Evolutionary conservation across 1,139 yeast genomes (phyloP).

Genomic region (Saccharomyces hybrid): DNA sequence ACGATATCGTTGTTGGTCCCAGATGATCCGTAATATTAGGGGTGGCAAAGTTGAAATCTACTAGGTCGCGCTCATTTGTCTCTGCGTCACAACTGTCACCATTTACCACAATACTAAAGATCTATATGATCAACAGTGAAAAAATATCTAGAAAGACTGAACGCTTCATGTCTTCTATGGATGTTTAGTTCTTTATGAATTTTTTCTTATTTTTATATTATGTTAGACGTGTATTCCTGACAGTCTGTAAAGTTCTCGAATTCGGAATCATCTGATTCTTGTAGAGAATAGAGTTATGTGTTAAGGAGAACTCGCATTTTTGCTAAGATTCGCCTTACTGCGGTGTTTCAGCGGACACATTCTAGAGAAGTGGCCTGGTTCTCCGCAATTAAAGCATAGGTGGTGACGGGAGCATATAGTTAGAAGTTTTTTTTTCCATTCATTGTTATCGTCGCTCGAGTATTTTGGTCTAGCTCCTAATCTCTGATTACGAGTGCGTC

Average conservation of each 20-base stretch:
- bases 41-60: too few species aligned
- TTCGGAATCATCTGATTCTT: background rate
- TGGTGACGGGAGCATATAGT: background rate
- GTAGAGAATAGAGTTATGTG: background rate
- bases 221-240: background rate
- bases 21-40: background rate
- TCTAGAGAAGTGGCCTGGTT: background rate
- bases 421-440: background rate
- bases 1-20: background rate
- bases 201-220: too few species aligned
- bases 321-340: background rate
- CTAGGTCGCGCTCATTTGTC: too few species aligned
- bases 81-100: too few species aligned
- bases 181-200: too few species aligned
- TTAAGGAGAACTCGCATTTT: background rate
- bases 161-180: too few species aligned
- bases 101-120: too few species aligned
- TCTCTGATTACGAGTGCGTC: background rate
- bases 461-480: background rate
- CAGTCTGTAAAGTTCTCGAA: background rate
- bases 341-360: background rate
- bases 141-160: too few species aligned
- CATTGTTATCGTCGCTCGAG: background rate
- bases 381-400: background rate
- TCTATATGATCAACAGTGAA: too few species aligned